These are phyloP conservation scores for Peltaster fructicola DNA, from an alignment of 2,329 filamentous ascomycete genomes.

Conservation along the genomic window DNA sequence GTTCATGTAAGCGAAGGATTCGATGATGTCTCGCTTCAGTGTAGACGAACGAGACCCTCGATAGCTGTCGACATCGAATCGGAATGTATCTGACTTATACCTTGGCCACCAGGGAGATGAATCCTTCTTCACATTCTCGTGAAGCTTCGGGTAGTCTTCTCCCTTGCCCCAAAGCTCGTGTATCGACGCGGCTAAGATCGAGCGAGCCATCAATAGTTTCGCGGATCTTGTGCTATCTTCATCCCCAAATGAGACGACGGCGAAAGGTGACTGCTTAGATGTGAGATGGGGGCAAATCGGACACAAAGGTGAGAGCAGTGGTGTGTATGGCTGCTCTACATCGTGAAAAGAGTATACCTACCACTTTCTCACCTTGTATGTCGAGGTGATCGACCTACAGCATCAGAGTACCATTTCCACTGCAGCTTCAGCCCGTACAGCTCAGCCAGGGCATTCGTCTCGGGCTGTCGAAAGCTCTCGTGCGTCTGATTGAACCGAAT, in stretches of 20 bases:
- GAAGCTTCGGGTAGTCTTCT: constrained; percentile 47
- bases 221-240: constrained; percentile 31
- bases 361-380: not conserved
- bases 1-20: constrained; percentile 60
- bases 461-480: constrained; percentile 75
- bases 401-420: constrained; percentile 55
- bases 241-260: constrained; percentile 45
- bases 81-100: constrained; percentile 55
- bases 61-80: constrained; percentile 70
- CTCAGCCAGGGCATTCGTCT: constrained; percentile 63
- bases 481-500: constrained; percentile 80
- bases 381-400: constrained; percentile 37
- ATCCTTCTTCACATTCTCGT: constrained; percentile 41
- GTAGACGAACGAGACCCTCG: constrained; percentile 49
- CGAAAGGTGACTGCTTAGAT: constrained; percentile 58
- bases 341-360: not conserved
- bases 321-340: not conserved
- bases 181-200: constrained; percentile 65
- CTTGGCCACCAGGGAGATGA: constrained; percentile 48
- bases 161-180: constrained; percentile 80
- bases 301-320: not conserved
- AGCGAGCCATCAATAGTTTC: constrained; percentile 49
- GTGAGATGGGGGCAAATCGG: not conserved
- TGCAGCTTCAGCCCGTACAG: constrained; percentile 49
- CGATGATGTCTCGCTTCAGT: constrained; percentile 57